Evolutionary conservation across 2,329 filamentous ascomycete genomes (phyloP).

Genomic region (Pseudopithomyces chartarum): DNA sequence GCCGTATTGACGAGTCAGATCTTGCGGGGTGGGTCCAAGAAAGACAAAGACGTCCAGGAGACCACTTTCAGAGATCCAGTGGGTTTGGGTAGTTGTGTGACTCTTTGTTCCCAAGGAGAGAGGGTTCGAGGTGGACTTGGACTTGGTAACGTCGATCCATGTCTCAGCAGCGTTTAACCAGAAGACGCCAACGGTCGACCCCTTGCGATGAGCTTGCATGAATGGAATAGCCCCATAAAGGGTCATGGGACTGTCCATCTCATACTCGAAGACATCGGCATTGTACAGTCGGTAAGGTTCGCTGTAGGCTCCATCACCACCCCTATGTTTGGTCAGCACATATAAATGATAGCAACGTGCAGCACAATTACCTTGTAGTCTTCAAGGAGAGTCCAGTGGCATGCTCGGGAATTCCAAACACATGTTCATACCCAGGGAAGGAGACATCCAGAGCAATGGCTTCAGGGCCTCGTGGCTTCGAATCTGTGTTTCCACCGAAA

Average conservation of each 20-base stretch:
- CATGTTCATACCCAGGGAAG: constrained; percentile 89
- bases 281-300: constrained; percentile 97
- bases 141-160: constrained; percentile 93
- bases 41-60: constrained; percentile 93
- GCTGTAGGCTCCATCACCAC: constrained; percentile 80
- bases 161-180: constrained; percentile 98
- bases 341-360: background rate
- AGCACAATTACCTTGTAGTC: constrained; percentile 70
- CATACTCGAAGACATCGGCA: constrained; percentile 96
- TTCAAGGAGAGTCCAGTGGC: constrained; percentile 85
- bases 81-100: constrained; percentile 81
- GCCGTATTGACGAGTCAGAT: constrained; percentile 80
- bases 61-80: constrained; percentile 96
- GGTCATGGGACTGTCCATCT: constrained; percentile 97
- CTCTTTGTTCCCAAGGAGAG: constrained; percentile 72
- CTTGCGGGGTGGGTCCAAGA: constrained; percentile 82
- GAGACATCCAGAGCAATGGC: constrained; percentile 89
- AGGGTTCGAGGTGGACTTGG: constrained; percentile 74
- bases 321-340: constrained; percentile 48
- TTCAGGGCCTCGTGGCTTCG: constrained; percentile 93
- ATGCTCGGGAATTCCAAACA: constrained; percentile 94
- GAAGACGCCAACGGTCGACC: constrained; percentile 92
- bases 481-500: constrained; percentile 93
- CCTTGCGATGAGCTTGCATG: constrained; percentile 95
- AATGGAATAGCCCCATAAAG: constrained; percentile 96